Evolutionary conservation across 371 early-diverging fungal genomes (phyloP).

Genomic region (Paraphysoderma sedebokerense): DNA sequence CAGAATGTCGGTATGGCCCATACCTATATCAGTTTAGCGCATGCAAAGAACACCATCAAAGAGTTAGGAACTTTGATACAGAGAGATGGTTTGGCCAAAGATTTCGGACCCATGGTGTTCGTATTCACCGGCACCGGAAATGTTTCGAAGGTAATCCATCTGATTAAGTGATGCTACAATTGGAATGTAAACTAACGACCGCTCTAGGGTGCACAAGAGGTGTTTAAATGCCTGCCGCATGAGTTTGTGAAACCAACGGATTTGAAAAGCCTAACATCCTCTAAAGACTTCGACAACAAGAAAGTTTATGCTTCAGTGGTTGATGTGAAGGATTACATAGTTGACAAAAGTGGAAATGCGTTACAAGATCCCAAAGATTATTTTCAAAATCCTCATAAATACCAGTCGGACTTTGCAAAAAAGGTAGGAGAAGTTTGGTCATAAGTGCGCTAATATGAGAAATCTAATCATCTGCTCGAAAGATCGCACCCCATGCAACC

Average conservation of each 20-base stretch:
- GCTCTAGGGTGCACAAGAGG: slow-evolving; percentile 61
- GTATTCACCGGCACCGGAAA: slow-evolving; percentile 91
- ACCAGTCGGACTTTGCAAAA: slow-evolving; percentile 68
- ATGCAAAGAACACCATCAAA: slow-evolving; percentile 55
- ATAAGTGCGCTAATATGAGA: too few species aligned
- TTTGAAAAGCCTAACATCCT: slow-evolving; percentile 37
- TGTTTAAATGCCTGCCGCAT: slow-evolving; percentile 81
- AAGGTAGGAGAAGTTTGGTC: slow-evolving; percentile 17
- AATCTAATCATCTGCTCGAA: neutral
- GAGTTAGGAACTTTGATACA: slow-evolving; percentile 59
- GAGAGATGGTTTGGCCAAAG: slow-evolving; percentile 68
- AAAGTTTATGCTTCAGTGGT: slow-evolving; percentile 68
- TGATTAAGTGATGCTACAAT: neutral
- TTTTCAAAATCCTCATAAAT: slow-evolving; percentile 56
- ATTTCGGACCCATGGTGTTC: slow-evolving; percentile 78
- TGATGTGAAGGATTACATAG: slow-evolving; percentile 57
- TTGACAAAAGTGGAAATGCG: slow-evolving; percentile 39
- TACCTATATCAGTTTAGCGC: slow-evolving; percentile 57
- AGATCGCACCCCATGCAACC: slow-evolving; percentile 79
- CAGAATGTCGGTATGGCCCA: slow-evolving; percentile 72
- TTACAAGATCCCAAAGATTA: slow-evolving; percentile 49
- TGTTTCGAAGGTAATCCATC: slow-evolving; percentile 53
- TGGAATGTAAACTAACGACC: neutral
- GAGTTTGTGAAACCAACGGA: slow-evolving; percentile 75
- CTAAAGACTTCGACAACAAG: slow-evolving; percentile 28